Base-by-base conservation (phyloP, 441 rosid species). In the Breynia disticha region DNA sequence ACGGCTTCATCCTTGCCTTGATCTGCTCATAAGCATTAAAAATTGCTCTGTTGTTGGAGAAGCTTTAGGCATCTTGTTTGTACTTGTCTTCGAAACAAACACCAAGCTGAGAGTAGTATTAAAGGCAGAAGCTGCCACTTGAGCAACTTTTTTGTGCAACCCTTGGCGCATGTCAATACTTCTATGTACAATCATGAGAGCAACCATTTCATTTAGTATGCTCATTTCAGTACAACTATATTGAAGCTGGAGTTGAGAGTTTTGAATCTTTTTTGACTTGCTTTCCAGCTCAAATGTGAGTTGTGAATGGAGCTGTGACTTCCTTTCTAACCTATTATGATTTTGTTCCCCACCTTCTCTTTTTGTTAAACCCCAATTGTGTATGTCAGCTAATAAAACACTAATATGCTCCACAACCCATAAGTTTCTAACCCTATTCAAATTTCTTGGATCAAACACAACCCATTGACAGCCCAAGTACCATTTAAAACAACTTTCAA, bases 51-150 rank as follows among this genome's bases (percentile, higher is more conserved):
- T 95, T 24, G 97, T 91, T 44, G 98, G 95, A 4, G 98, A 82
- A 22, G 95, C 60, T 79, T 88, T 91, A 18, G 98, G 98, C 54
- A 91, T 91, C 95, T 91, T 88, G 73, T 91, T 96, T 20, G 97
- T 91, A 68, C 98, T 91, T 39, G 98, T 91, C 66, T 91, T 97
- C 54, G 95, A 91, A 66, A 91, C 78, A 65, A 86, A 91, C 59
- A 91, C 91, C 2, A 86, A 88, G 53, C 73, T 71, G 57, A 91
- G 87, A 21, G 95, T 83, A 55, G 88, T 82, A 66, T 79, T 77
- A 67, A 91, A 91, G 53, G 90, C 85, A 42, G 97, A 86, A 13
- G 98, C 97, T 68, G 95, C 95, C 72, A 91, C 73, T 71, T 91
- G 98, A 46, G 97, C 98, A 41, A 91, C 86, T 72, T 91, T 91